These are phyloP conservation scores for Macaranga tanarius DNA, from an alignment of 441 rosid genomes.

Conservation along the genomic window DNA sequence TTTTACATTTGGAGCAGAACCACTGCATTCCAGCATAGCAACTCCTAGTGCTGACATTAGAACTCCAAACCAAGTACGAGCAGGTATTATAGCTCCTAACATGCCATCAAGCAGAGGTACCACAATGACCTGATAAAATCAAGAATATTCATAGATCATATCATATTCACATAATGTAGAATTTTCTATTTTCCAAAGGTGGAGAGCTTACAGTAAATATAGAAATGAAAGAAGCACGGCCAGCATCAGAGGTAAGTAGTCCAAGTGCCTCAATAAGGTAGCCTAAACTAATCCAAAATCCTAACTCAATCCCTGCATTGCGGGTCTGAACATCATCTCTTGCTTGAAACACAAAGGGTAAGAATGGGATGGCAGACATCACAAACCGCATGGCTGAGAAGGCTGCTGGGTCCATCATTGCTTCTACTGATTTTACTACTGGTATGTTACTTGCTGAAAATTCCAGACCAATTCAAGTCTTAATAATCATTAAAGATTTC, in stretches of 20 bases:
- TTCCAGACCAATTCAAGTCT: too few species aligned
- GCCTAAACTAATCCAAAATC: conserved; percentile 52
- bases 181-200: too few species aligned
- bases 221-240: conserved; percentile 54
- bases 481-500: too few species aligned
- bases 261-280: conserved; percentile 55
- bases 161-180: too few species aligned
- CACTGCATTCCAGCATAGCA: conserved; percentile 61
- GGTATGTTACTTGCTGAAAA: conserved; percentile 42
- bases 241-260: conserved; percentile 49
- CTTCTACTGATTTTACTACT: conserved; percentile 43
- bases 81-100: conserved; percentile 62
- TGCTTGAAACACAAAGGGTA: conserved; percentile 41
- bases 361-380: conserved; percentile 44
- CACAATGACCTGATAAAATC: conserved; percentile 48
- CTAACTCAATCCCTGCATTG: conserved; percentile 54
- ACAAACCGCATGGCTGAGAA: conserved; percentile 48
- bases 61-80: conserved; percentile 61
- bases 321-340: conserved; percentile 39
- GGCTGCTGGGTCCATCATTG: conserved; percentile 41
- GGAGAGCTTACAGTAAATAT: conserved; percentile 49
- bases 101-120: conserved; percentile 74
- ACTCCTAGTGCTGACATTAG: conserved; percentile 58
- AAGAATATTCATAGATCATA: conserved; percentile 1
- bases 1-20: conserved; percentile 56